Evolutionary conservation across 2,329 filamentous ascomycete species (phyloP), one percentile per base, ranked within the genome.

Genomic region (Paecilomyces dactylethromorphus): DNA sequence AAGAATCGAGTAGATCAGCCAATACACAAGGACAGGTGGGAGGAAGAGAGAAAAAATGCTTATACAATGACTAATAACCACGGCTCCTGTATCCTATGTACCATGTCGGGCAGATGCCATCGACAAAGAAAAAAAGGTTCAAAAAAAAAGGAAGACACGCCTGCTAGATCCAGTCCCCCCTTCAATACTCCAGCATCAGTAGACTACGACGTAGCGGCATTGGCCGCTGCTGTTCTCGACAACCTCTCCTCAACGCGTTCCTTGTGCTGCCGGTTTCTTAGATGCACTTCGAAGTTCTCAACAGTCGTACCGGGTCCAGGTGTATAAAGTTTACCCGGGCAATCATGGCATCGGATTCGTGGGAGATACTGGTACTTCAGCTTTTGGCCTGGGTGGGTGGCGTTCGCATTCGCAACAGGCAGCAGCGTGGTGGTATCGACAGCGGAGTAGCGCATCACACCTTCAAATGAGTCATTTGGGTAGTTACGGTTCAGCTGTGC

Each of bases 241-340:
- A 81, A 65, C 22, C 81, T 76, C 57, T 77, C 75, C 61, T 87
- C 83, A 10, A 92, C 90, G 66, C 84, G 84, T 65, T 90, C 86
- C 66, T 87, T 84, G 73, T 99, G 94, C 56, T 83, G 80, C 51
- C 89, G 85, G 74, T 96, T 97, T 74, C 88, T 90, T 54, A 97
- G 80, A 77, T 99, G 94, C 1, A 95, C 86, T 75, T 96, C 91
- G 63, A 99, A 99, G 70, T 96, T 96, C 53, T 87, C 87, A 4
- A 93, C 90, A 2, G 91, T 92, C 71, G 84, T 89, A 24, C 88
- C 91, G 0, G 92, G 91, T 0, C 92, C 90, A 0, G 92, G 91
- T 0, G 92, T 96, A 74, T 99, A 99, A 11, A 96, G 80, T 74
- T 97, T 97, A 31, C 91, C 91, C 0, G 91, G 91, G 71, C 94